Evolutionary conservation across 179 eudicot genomes (phyloP).

Genomic region (Camellia oleifera): DNA sequence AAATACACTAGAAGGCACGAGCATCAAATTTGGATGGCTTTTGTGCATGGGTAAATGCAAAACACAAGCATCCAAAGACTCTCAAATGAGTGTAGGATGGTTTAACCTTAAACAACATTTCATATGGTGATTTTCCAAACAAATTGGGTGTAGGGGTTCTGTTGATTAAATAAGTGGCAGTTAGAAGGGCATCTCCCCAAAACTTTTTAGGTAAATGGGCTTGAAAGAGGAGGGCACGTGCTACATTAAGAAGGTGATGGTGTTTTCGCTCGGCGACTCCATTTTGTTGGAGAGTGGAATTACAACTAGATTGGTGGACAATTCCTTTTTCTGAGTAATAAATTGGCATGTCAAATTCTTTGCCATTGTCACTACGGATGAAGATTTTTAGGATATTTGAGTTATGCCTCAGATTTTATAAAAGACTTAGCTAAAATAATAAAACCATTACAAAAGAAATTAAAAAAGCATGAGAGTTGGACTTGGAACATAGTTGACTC

Average conservation of each 20-base stretch:
- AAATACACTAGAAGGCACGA: neutral
- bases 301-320: neutral
- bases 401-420: too few relatives aligned
- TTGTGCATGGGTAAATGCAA: neutral
- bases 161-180: slow-evolving; percentile 2
- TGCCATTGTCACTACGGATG: neutral
- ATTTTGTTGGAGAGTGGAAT: neutral
- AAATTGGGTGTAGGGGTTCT: neutral
- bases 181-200: neutral
- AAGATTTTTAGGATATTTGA: neutral
- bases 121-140: neutral
- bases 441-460: too few relatives aligned
- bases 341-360: neutral
- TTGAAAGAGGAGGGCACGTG: neutral
- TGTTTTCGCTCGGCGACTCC: neutral
- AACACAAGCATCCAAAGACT: slow-evolving; percentile 1
- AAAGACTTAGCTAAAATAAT: too few relatives aligned
- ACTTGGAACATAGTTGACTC: neutral
- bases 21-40: neutral
- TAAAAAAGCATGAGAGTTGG: neutral
- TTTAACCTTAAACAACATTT: neutral
- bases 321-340: neutral
- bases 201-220: neutral
- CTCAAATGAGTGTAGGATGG: neutral
- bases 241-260: neutral